A percentile compares a stretch with the other conserved stretches of the same genome.
Conservation (phyloP, 805 yeast genomes). For the Zygoascus flipseniorum region DNA sequence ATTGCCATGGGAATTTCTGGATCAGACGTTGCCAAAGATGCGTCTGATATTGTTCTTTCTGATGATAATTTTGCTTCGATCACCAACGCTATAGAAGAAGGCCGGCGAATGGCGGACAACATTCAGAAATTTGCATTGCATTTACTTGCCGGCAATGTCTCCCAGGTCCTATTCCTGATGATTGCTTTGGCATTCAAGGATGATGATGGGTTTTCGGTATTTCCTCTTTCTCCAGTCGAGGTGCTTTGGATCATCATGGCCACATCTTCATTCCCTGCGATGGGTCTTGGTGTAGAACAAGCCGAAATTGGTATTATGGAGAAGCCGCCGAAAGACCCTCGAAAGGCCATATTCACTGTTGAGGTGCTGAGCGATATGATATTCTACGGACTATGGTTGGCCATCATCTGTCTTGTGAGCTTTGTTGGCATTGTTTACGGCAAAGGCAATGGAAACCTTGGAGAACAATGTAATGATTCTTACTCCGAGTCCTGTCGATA, state of each 20-base stretch:
- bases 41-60: constrained; percentile 65
- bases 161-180: constrained; percentile 59
- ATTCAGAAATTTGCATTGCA: constrained; percentile 73
- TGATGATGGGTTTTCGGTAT: constrained; percentile 56
- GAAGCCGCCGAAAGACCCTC: constrained; percentile 52
- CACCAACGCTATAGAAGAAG: constrained; percentile 70
- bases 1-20: constrained; percentile 81
- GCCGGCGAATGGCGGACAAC: constrained; percentile 69
- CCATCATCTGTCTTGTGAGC: constrained; percentile 55
- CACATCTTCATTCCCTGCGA: constrained; percentile 76
- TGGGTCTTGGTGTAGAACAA: constrained; percentile 67
- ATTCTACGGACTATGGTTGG: constrained; percentile 68
- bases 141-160: constrained; percentile 62
- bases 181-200: constrained; percentile 69
- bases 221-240: constrained; percentile 74
- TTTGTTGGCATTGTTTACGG: constrained; percentile 64
- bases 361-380: constrained; percentile 63
- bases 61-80: constrained; percentile 78
- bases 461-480: constrained; percentile 50
- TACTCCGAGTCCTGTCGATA: constrained; percentile 41
- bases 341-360: constrained; percentile 51
- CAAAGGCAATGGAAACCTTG: constrained; percentile 56
- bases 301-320: constrained; percentile 58
- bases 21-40: constrained; percentile 79
- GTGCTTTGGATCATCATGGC: constrained; percentile 73